Evolutionary conservation across 1,284 basidiomycete genomes (phyloP).

Genomic region (Leccinum huronense): DNA sequence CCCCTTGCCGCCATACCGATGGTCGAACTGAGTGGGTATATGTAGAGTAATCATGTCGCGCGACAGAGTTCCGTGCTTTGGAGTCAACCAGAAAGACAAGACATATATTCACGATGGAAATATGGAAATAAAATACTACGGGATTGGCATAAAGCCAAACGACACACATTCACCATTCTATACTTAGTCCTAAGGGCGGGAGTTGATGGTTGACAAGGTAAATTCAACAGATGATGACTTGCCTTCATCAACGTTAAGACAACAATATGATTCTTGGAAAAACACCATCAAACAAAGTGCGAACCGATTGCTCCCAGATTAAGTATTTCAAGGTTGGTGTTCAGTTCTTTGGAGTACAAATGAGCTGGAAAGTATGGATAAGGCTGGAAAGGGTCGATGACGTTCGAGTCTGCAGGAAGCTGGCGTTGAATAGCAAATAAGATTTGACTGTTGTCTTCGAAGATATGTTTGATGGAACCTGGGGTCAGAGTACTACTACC

Average conservation of each 20-base stretch:
- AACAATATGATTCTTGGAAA: not conserved
- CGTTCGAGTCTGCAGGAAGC: not conserved
- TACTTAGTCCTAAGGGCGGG: too few relatives aligned
- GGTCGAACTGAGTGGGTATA: too few relatives aligned
- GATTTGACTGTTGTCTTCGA: not conserved
- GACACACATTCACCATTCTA: too few relatives aligned
- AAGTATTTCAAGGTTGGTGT: not conserved
- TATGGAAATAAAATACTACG: too few relatives aligned
- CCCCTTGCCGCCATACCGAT: too few relatives aligned
- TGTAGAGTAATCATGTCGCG: too few relatives aligned
- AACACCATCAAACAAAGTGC: not conserved
- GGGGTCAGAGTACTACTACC: not conserved
- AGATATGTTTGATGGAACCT: constrained; percentile 3
- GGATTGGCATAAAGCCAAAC: too few relatives aligned
- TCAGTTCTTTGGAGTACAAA: not conserved
- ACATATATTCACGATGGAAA: too few relatives aligned
- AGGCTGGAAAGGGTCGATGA: not conserved
- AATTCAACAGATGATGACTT: too few relatives aligned
- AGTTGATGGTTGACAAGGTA: too few relatives aligned
- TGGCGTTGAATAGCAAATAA: not conserved
- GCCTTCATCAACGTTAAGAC: not conserved
- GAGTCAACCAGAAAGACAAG: too few relatives aligned
- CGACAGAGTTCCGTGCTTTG: too few relatives aligned
- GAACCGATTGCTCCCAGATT: not conserved
- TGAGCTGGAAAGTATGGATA: not conserved